These are phyloP conservation scores for Verticillium longisporum DNA, from an alignment of 2,329 filamentous ascomycete genomes.

Conservation along the genomic window DNA sequence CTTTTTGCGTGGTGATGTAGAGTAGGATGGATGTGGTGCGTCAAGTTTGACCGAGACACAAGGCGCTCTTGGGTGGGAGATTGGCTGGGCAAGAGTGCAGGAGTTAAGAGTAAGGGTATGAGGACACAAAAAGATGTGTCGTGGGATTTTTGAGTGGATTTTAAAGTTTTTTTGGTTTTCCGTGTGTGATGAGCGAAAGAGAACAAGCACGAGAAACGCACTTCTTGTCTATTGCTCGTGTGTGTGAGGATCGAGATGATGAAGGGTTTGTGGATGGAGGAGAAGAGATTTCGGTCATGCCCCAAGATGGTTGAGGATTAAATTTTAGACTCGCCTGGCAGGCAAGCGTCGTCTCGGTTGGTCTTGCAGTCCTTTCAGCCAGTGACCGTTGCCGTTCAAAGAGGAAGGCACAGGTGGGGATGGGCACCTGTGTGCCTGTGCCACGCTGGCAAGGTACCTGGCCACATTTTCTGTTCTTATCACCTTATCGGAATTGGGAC, in stretches of 20 bases:
- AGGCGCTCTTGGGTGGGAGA: conserved; percentile 7
- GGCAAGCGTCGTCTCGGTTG: background rate
- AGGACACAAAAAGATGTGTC: background rate
- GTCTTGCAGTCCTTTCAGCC: background rate
- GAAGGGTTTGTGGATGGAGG: conserved; percentile 34
- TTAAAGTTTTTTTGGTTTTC: conserved; percentile 53
- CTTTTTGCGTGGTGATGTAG: background rate
- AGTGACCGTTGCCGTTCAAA: background rate
- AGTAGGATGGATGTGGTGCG: conserved; percentile 5
- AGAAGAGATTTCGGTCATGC: conserved; percentile 29
- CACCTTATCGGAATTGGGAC: background rate
- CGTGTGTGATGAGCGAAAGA: conserved; percentile 46
- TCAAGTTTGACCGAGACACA: conserved; percentile 13
- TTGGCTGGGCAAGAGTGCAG: conserved; percentile 11
- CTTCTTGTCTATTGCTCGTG: conserved; percentile 46
- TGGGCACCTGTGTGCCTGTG: background rate
- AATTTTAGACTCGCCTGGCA: background rate
- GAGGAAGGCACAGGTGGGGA: conserved; percentile 1
- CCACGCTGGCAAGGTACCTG: background rate
- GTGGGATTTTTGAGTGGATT: conserved; percentile 35
- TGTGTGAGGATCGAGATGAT: conserved; percentile 13
- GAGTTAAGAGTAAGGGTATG: conserved; percentile 7
- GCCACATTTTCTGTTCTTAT: background rate
- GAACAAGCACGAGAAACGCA: conserved; percentile 52
- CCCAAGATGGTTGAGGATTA: background rate